Conservation (phyloP, 2,329 filamentous ascomycete species). For the Phymatotrichopsis omnivora region DNA sequence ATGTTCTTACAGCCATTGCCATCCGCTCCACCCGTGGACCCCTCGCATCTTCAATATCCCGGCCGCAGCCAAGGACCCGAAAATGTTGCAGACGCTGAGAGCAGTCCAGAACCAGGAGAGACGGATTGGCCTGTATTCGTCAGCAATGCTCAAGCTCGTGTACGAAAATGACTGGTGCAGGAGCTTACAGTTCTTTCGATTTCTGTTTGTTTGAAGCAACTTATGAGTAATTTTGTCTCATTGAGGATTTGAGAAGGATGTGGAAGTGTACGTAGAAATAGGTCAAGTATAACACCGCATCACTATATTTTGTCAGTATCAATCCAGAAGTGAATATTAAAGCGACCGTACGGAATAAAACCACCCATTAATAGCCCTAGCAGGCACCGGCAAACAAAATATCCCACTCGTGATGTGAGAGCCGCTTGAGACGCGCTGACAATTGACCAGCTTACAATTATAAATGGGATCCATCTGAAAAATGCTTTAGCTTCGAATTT, state of each 20-base stretch:
- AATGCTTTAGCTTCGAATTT: too few relatives aligned
- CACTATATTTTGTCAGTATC: slow-evolving; percentile 14
- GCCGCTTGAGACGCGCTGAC: slow-evolving; percentile 37
- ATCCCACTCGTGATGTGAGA: slow-evolving; percentile 35
- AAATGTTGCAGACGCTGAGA: slow-evolving; percentile 33
- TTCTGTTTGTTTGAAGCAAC: slow-evolving; percentile 7
- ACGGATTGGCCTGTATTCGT: slow-evolving; percentile 33
- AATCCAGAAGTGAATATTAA: not conserved
- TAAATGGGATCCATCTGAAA: slow-evolving; percentile 39
- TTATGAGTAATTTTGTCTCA: slow-evolving; percentile 9
- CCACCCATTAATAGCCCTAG: slow-evolving; percentile 43
- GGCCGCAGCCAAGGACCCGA: slow-evolving; percentile 35
- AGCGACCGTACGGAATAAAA: slow-evolving; percentile 40
- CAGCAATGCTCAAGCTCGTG: slow-evolving; percentile 33
- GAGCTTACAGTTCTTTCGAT: slow-evolving; percentile 21
- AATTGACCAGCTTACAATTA: slow-evolving; percentile 39
- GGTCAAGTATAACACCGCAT: slow-evolving; percentile 26
- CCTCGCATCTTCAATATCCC: slow-evolving; percentile 34
- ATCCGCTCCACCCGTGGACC: slow-evolving; percentile 27
- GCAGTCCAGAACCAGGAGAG: slow-evolving; percentile 37
- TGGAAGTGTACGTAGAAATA: slow-evolving; percentile 23
- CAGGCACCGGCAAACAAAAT: slow-evolving; percentile 39
- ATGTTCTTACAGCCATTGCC: slow-evolving; percentile 28
- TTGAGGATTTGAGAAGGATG: slow-evolving; percentile 8
- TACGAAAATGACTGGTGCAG: not conserved